Base-by-base conservation (phyloP, 1,284 basidiomycete species). In the Neonothopanus nambi region DNA sequence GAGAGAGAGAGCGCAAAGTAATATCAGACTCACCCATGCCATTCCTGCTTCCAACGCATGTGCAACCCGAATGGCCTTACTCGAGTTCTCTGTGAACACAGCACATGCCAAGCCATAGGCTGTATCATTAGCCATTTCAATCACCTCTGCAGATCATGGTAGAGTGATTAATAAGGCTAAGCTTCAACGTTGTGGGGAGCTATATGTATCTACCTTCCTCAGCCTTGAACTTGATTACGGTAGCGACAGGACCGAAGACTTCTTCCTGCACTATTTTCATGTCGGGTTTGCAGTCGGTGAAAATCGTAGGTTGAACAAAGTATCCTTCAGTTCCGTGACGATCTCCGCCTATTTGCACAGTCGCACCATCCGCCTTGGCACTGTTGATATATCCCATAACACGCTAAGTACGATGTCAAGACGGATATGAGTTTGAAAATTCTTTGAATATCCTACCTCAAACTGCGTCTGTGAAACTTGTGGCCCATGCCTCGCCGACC, bases 221-320 rank as follows among this genome's bases (percentile, higher is more conserved):
- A 37, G 84, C 78, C 63, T 81, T 76, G 72, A 91, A 91, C 66
- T 87, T 87, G 70, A 84, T 79, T 15, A 91, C 67, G 13, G 85
- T 82, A 49, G 80, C 81, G 43, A 93, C 89, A 44, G 93, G 93
- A 20, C 92, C 94, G 64, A 95, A 94, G 62, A 95, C 93, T 72
- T 97, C 94, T 72, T 97, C 94, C 60, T 78, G 74, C 48, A 89
- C 84, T 65, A 98, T 95, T 71, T 82, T 87, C 89, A 95, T 93
- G 59, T 88, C 79, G 28, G 84, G 78, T 49, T 77, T 80, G 55
- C 82, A 81, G 65, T 93, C 76, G 36, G 87, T 87, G 77, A 96
- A 95, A 70, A 96, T 83, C 24, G 93, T 96, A 8, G 89, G 91
- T 58, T 82, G 59, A 67, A 91, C 82, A 70, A 81, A 91, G 74